These are phyloP conservation scores for Nitzschia putrida DNA, from an alignment of 108 stramenopile genomes.

Conservation along the genomic window DNA sequence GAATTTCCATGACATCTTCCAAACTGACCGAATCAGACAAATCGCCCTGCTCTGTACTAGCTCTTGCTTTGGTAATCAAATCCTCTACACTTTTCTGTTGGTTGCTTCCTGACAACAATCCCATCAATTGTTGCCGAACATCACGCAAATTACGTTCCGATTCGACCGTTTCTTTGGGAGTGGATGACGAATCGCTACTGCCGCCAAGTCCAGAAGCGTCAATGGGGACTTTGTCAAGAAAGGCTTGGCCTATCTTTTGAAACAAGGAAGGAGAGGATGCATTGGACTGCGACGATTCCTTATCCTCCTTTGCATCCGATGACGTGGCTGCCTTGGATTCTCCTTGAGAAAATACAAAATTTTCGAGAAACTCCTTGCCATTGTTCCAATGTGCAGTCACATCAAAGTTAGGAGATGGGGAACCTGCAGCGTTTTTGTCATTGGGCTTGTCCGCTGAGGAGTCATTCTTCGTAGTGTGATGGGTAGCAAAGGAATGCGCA, in stretches of 20 bases:
- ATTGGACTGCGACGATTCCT: no score
- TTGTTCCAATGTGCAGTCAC: conserved; percentile 12
- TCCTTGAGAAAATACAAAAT: background rate
- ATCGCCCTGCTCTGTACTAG: conserved; percentile 31
- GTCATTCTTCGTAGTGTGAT: background rate
- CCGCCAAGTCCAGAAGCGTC: background rate
- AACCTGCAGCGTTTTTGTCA: no score
- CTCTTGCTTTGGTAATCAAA: conserved; percentile 24
- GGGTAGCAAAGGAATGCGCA: no score
- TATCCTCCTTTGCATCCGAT: background rate
- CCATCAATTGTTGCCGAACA: conserved; percentile 6
- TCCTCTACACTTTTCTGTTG: conserved; percentile 17
- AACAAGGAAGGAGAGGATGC: no score
- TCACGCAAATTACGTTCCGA: conserved; percentile 11
- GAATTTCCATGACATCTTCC: conserved; percentile 23
- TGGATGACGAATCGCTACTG: no score
- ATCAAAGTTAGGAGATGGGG: conserved; percentile 6
- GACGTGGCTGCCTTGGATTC: no score
- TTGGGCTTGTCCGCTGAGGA: background rate
- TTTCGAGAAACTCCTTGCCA: conserved; percentile 14
- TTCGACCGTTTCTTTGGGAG: background rate
- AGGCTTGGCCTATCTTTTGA: no score
- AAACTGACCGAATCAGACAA: conserved; percentile 26
- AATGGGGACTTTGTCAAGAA: no score
- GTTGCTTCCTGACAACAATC: background rate